Conservation (phyloP, 495 filamentous ascomycete species). For the Aspergillus incahuasiensis region DNA sequence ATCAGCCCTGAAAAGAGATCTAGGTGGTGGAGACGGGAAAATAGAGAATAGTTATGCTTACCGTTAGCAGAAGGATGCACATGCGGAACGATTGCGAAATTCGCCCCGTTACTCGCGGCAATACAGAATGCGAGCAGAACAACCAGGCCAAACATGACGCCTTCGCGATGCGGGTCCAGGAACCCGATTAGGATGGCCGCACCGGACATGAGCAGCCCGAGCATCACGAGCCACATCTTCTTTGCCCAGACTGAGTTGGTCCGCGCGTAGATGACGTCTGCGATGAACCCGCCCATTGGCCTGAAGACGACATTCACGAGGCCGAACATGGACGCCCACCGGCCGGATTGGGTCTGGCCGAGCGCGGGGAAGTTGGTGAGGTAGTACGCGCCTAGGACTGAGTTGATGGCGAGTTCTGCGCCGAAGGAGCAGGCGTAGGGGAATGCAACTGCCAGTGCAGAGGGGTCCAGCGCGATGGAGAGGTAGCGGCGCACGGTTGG, state of each 20-base stretch:
- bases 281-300: constrained; percentile 71
- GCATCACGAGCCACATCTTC: constrained; percentile 63
- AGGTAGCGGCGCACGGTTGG: constrained; percentile 59
- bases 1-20: constrained; percentile 14
- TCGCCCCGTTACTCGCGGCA: constrained; percentile 80
- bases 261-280: constrained; percentile 66
- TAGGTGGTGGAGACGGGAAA: neutral
- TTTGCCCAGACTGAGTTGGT: constrained; percentile 67
- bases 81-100: constrained; percentile 81
- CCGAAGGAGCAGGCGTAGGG: constrained; percentile 85
- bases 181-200: constrained; percentile 69
- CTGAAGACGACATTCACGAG: constrained; percentile 76
- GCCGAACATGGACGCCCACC: constrained; percentile 88
- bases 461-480: constrained; percentile 55
- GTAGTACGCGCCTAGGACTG: constrained; percentile 77
- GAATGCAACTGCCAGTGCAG: constrained; percentile 61
- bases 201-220: constrained; percentile 58
- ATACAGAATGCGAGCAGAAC: constrained; percentile 73
- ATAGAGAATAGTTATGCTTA: too few species aligned
- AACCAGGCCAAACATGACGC: constrained; percentile 72
- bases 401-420: constrained; percentile 80
- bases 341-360: constrained; percentile 65
- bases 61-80: constrained; percentile 72
- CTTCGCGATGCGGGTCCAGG: constrained; percentile 52
- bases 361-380: constrained; percentile 67